phyloP scores from a whole-genome alignment of 2,329 filamentous ascomycete species.

The Coleophoma cylindrospora region DNA sequence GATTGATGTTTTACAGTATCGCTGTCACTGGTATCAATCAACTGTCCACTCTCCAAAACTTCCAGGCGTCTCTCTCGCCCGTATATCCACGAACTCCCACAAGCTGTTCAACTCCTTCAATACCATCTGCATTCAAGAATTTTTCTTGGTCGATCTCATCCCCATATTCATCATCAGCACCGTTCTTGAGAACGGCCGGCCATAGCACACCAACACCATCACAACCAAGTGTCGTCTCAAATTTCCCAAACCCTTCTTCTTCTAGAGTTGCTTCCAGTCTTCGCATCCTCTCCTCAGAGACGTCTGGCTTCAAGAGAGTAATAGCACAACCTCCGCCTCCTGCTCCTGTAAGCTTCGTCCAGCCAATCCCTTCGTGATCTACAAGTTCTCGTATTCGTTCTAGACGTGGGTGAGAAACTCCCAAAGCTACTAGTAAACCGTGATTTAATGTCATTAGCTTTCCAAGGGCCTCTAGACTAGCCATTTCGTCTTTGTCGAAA shows the following conservation, averaged over 20 bases:
- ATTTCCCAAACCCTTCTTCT: conserved; percentile 73
- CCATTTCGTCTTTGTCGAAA: conserved; percentile 61
- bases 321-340: conserved; percentile 96
- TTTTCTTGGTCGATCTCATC: conserved; percentile 91
- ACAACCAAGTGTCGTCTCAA: conserved; percentile 84
- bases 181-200: conserved; percentile 86
- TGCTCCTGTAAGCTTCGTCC: conserved; percentile 95
- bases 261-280: conserved; percentile 61
- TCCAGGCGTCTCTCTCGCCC: conserved; percentile 75
- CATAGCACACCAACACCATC: conserved; percentile 92
- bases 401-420: conserved; percentile 89
- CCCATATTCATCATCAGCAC: conserved; percentile 73
- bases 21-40: conserved; percentile 18
- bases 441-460: conserved; percentile 93
- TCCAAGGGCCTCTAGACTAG: conserved; percentile 68
- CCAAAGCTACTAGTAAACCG: conserved; percentile 82
- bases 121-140: conserved; percentile 78
- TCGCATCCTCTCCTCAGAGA: conserved; percentile 49
- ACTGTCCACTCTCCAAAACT: conserved; percentile 70
- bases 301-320: conserved; percentile 72
- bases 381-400: conserved; percentile 89
- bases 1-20: conserved; percentile 1
- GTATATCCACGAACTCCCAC: conserved; percentile 71
- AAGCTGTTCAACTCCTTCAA: conserved; percentile 78
- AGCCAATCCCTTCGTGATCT: conserved; percentile 84